Evolutionary conservation across 2,329 filamentous ascomycete species (phyloP).

Genomic region (Penicillium occitanis): DNA sequence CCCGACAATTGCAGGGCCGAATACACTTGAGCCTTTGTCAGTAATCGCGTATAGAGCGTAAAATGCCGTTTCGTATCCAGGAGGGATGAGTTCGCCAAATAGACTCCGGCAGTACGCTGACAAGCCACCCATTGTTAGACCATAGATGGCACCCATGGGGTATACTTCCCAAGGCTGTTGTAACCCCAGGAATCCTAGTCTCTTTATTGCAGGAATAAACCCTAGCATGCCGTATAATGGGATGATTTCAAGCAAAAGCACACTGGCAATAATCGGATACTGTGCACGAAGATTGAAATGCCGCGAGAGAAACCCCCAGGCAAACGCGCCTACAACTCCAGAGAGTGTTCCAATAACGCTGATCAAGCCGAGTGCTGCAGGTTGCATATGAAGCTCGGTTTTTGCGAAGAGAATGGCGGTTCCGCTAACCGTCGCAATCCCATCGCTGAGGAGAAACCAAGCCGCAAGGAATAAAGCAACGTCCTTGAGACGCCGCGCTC

Average conservation of each 20-base stretch:
- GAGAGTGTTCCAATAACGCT: slow-evolving; percentile 85
- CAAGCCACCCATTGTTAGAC: slow-evolving; percentile 88
- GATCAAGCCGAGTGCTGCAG: slow-evolving; percentile 84
- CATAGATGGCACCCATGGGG: slow-evolving; percentile 83
- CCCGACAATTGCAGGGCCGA: slow-evolving; percentile 91
- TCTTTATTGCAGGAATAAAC: slow-evolving; percentile 75
- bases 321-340: slow-evolving; percentile 84
- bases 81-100: slow-evolving; percentile 90
- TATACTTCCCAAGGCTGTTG: slow-evolving; percentile 98
- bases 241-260: slow-evolving; percentile 85
- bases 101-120: slow-evolving; percentile 89
- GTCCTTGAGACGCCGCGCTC: slow-evolving; percentile 73
- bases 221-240: slow-evolving; percentile 87
- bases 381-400: slow-evolving; percentile 84
- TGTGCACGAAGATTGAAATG: slow-evolving; percentile 69
- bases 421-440: slow-evolving; percentile 89
- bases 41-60: slow-evolving; percentile 97
- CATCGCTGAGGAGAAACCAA: slow-evolving; percentile 94
- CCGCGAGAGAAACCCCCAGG: slow-evolving; percentile 78
- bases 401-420: slow-evolving; percentile 96
- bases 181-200: slow-evolving; percentile 76
- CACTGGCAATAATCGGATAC: slow-evolving; percentile 90
- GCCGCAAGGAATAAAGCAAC: slow-evolving; percentile 81
- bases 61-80: slow-evolving; percentile 91
- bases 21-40: slow-evolving; percentile 91